These are phyloP conservation scores for Monilinia fructicola DNA, from an alignment of 2,329 filamentous ascomycete genomes.

Conservation along the genomic window DNA sequence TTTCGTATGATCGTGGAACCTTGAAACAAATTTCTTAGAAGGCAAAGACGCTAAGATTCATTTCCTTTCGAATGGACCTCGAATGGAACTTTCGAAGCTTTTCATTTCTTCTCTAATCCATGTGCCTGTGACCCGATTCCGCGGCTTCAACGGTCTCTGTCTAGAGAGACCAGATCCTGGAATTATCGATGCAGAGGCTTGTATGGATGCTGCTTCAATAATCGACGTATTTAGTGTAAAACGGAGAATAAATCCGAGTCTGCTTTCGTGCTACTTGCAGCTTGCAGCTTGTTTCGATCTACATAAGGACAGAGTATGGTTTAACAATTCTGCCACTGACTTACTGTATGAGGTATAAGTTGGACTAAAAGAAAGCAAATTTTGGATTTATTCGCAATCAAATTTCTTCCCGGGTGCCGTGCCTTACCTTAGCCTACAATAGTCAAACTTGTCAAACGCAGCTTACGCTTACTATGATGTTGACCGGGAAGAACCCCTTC, in stretches of 20 bases:
- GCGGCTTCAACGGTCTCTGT: constrained; percentile 19
- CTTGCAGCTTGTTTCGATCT: constrained; percentile 2
- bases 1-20: constrained; percentile 3
- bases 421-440: neutral
- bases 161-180: constrained; percentile 20
- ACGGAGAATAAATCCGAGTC: constrained; percentile 16
- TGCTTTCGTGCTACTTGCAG: constrained; percentile 10
- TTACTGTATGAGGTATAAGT: constrained; percentile 3
- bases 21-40: constrained; percentile 4
- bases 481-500: neutral
- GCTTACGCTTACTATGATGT: constrained; percentile 15
- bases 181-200: constrained; percentile 4
- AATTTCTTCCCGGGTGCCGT: neutral
- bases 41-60: constrained; percentile 12
- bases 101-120: constrained; percentile 25
- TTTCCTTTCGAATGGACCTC: constrained; percentile 17
- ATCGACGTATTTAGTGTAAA: constrained; percentile 10
- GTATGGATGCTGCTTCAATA: neutral
- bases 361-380: neutral
- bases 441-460: neutral
- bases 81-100: constrained; percentile 23
- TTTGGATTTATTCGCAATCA: constrained; percentile 1
- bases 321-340: constrained; percentile 4
- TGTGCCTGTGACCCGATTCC: constrained; percentile 20
- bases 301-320: neutral